Evolutionary conservation across 2,329 filamentous ascomycete genomes (phyloP).

Genomic region (Diaporthe sp.): DNA sequence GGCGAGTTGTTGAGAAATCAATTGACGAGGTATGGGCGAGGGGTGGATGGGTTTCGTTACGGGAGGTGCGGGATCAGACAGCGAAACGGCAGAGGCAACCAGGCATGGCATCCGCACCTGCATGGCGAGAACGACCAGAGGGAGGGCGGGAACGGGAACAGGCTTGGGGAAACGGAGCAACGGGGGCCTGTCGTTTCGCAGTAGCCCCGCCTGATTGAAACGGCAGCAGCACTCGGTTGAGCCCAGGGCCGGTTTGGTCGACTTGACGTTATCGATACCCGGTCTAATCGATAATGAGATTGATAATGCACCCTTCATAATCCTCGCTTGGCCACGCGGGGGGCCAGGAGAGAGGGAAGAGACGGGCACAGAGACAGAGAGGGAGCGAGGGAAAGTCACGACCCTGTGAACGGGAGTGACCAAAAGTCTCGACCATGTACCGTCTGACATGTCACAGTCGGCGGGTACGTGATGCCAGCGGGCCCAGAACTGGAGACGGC

Average conservation of each 20-base stretch:
- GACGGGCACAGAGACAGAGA: no score
- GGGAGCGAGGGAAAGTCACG: neutral
- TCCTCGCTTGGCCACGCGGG: neutral
- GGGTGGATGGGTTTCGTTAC: neutral
- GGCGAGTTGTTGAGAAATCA: neutral
- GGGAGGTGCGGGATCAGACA: neutral
- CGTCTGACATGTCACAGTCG: constrained; percentile 15
- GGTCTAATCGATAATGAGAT: constrained; percentile 22
- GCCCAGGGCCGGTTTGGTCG: constrained; percentile 23
- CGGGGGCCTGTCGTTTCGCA: constrained; percentile 23
- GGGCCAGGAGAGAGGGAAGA: neutral
- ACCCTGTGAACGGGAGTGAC: constrained; percentile 7
- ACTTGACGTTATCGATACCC: constrained; percentile 20
- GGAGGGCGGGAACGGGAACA: neutral
- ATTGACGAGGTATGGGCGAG: neutral
- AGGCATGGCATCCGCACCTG: neutral
- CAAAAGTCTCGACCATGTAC: constrained; percentile 25
- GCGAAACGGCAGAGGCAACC: neutral
- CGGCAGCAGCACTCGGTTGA: constrained; percentile 24
- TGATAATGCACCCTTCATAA: constrained; percentile 6
- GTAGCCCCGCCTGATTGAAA: constrained; percentile 29
- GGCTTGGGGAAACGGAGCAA: constrained; percentile 12
- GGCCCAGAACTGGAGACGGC: constrained; percentile 1
- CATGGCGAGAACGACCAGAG: neutral
- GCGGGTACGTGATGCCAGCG: constrained; percentile 9